Base-by-base conservation (phyloP, 108 stramenopile genomes). In the Pseudonitzschia pungens region DNA sequence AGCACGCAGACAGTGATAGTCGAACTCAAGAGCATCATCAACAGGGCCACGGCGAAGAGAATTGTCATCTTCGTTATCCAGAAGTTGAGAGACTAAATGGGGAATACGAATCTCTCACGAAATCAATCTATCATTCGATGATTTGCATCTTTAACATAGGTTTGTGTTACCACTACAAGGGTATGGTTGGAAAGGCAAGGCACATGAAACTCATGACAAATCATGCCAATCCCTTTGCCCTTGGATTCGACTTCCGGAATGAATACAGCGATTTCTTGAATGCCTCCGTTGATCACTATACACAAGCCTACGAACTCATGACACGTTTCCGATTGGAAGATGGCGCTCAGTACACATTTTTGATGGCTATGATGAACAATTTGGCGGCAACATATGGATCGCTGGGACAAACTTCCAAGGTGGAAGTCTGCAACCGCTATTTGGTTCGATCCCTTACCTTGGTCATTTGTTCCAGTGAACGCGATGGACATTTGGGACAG, bases 341-440 rank as follows among this genome's bases (percentile, higher is more conserved):
- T 18, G 16, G 6, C n/a, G 12, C 18, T 12, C 60, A 62, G 29
- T 62, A 62, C 36, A 62, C 60, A 14, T 33, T 62, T 31, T 62
- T 62, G 36, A 62, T 62, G 60, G 60, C 60, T 8, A 62, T 33
- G 60, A 62, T 62, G 60, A 62, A 62, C 29, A 62, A 62, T 33
- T 33, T 62, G n/a, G 60, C 60, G 3, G 32, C 60, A 0, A 62
- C 60, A 0, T 62, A 62, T n/a, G 32, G 32, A 21, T 31, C 28
- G 15, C 36, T 62, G 2, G 36, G 29, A 20, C 60, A 62, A 18
- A 21, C 60, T 21, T 40, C 29, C 32, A 62, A 40, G 36, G 60
- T 33, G 4, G 33, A 62, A 15, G 33, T 62, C 32, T 62, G 60
- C 16, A 62, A 62, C 33, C n/a, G 36, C 27, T 62, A 40, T 41